These are phyloP conservation scores for Echria macrotheca DNA, from an alignment of 495 filamentous ascomycete genomes.

Conservation along the genomic window DNA sequence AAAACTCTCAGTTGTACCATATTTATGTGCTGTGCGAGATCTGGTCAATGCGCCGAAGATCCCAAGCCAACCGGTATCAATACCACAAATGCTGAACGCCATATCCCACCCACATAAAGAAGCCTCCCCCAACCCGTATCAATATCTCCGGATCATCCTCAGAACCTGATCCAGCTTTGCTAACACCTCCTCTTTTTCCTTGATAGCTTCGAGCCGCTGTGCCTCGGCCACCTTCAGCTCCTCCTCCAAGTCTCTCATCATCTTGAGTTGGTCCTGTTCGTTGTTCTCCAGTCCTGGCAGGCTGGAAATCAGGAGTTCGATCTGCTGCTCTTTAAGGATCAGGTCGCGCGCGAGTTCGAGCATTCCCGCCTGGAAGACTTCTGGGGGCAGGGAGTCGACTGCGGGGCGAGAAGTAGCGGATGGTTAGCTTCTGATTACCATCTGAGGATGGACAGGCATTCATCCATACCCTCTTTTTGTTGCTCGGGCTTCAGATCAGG, in stretches of 20 bases:
- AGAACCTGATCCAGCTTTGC: constrained; percentile 64
- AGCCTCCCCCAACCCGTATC: no score
- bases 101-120: no score
- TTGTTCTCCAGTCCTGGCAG: constrained; percentile 85
- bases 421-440: not conserved
- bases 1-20: no score
- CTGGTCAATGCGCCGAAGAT: not conserved
- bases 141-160: constrained; percentile 47
- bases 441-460: not conserved
- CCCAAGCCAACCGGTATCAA: not conserved
- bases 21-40: no score
- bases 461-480: constrained; percentile 33
- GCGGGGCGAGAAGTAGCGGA: not conserved
- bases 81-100: not conserved
- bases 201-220: constrained; percentile 62
- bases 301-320: constrained; percentile 75
- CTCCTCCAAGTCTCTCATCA: constrained; percentile 69
- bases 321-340: constrained; percentile 88
- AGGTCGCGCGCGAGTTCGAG: constrained; percentile 81
- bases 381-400: constrained; percentile 59
- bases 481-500: constrained; percentile 50
- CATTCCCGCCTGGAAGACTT: constrained; percentile 64
- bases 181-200: constrained; percentile 64
- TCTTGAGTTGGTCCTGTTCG: constrained; percentile 71
- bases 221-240: constrained; percentile 69